Base-by-base conservation (phyloP, 78 protist species). In the Dictyostelium capitatum region DNA sequence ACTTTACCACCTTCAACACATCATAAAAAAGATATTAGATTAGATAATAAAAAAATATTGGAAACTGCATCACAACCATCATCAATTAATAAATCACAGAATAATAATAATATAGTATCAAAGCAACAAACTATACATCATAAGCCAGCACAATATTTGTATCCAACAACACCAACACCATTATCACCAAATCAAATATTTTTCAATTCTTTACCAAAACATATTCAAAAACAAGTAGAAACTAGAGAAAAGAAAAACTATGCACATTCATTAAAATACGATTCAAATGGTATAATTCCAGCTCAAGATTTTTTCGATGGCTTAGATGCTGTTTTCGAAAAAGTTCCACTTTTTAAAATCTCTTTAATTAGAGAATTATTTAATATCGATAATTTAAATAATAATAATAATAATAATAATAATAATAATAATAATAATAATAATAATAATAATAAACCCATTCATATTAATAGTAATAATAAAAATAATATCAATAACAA, bases 221-320 rank as follows among this genome's bases (percentile, higher is more conserved):
- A 67, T 67, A 67, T 67, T 17, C 75, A 67, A 67, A 25, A 67
- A 67, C 75, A 67, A 67, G 75, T 67, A 32, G 3, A 28, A 11
- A 67, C 32, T 32, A 67, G 75, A 32, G 75, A 67, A 41, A 67
- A 67, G 30, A 4, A 3, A 8, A 67, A 67, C 37, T 67, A 67
- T 32, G 75, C 75, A 30, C 41, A 32, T 15, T 8, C 2, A 32
- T 67, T 67, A 32, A 32, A 67, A 67, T 67, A 67, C 23, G 75
- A 67, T 67, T 67, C 75, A 67, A 10, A 67, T 67, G 75, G 75
- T 30, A 67, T 67, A 20, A 43, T 73, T 28, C 91, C 91, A 41
- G 48, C 37, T 4, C 19, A 83, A 25, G 91, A 83, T 73, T 83
- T 83, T 83, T 73, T 72, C 73, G 62, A 56, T 37, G 91, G 91